Percentiles rank a stretch among this genome's conserved stretches.
phyloP scores from a whole-genome alignment of 129 eudicot genomes.

The Escallonia rubra region DNA sequence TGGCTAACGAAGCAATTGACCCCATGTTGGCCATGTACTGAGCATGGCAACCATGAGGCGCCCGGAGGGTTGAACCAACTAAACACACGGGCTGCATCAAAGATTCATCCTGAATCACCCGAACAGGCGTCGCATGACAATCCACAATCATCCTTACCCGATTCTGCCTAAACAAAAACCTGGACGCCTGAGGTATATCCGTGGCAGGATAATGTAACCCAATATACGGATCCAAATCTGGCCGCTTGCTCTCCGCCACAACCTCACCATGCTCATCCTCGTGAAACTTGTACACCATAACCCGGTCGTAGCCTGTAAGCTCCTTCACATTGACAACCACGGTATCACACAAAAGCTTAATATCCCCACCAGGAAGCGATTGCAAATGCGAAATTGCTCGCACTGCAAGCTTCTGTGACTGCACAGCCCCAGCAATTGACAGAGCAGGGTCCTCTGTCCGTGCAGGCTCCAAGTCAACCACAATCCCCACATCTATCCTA shows the following conservation, averaged over 20 bases:
- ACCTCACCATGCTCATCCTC: constrained; percentile 99
- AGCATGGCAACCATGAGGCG: constrained; percentile 98
- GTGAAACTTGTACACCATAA: constrained; percentile 93
- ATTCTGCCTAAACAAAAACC: constrained; percentile 76
- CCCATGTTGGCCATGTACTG: constrained; percentile 99
- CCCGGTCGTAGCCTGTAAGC: constrained; percentile 88
- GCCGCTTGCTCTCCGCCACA: constrained; percentile 76
- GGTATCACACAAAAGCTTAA: constrained; percentile 77
- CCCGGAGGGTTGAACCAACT: constrained; percentile 90
- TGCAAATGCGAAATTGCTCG: constrained; percentile 80
- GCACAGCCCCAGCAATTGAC: constrained; percentile 87
- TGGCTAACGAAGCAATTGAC: constrained; percentile 78
- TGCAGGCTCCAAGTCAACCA: constrained; percentile 88
- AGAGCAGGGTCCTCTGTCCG: constrained; percentile 81
- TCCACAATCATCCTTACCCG: constrained; percentile 91
- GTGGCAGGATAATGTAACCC: constrained; percentile 98
- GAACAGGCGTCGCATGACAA: constrained; percentile 60
- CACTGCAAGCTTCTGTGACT: constrained; percentile 93
- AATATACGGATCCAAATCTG: constrained; percentile 84
- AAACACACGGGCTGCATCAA: constrained; percentile 77
- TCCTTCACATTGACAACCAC: constrained; percentile 79
- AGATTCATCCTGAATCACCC: constrained; percentile 66
- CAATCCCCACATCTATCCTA: constrained; percentile 88
- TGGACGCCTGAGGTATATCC: constrained; percentile 95
- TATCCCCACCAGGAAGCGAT: constrained; percentile 88